Conservation (phyloP, 805 yeast genomes). For the Tetrapisispora phaffii region DNA sequence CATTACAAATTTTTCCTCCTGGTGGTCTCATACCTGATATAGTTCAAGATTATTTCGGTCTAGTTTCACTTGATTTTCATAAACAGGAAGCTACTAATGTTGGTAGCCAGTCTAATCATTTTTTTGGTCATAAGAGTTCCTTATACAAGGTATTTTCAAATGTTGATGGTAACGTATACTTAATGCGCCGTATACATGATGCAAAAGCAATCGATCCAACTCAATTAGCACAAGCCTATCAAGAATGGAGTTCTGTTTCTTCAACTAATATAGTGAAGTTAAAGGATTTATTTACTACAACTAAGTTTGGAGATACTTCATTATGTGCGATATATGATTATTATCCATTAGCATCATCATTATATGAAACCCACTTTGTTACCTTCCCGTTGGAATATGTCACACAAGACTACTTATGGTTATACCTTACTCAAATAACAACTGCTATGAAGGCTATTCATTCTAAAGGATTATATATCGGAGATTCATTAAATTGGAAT, state of each 20-base stretch:
- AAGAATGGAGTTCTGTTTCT: slow-evolving; percentile 51
- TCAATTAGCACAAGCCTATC: slow-evolving; percentile 34
- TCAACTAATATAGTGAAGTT: slow-evolving; percentile 51
- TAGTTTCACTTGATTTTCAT: slow-evolving; percentile 64
- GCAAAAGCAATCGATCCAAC: slow-evolving; percentile 46
- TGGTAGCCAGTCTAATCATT: slow-evolving; percentile 15
- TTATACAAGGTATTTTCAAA: slow-evolving; percentile 75
- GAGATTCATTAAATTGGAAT: slow-evolving; percentile 51
- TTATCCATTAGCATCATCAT: slow-evolving; percentile 64
- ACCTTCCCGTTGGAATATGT: slow-evolving; percentile 28
- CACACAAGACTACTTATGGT: slow-evolving; percentile 65
- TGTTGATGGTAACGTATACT: slow-evolving; percentile 66
- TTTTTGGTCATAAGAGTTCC: slow-evolving; percentile 48
- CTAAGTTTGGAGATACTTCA: slow-evolving; percentile 74
- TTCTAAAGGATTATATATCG: slow-evolving; percentile 40
- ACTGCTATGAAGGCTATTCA: slow-evolving; percentile 64
- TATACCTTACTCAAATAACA: slow-evolving; percentile 62
- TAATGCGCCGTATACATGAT: slow-evolving; percentile 62
- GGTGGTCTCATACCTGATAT: slow-evolving; percentile 50
- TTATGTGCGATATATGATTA: slow-evolving; percentile 76
- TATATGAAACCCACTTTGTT: slow-evolving; percentile 57
- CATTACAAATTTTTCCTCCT: slow-evolving; percentile 50
- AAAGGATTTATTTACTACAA: slow-evolving; percentile 76
- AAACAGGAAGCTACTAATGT: slow-evolving; percentile 17
- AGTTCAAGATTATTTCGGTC: slow-evolving; percentile 74